A percentile compares a stretch with the other conserved stretches of the same genome.
phyloP scores from a whole-genome alignment of 1,284 basidiomycete species.

The Ceratobasidium papillatum region DNA sequence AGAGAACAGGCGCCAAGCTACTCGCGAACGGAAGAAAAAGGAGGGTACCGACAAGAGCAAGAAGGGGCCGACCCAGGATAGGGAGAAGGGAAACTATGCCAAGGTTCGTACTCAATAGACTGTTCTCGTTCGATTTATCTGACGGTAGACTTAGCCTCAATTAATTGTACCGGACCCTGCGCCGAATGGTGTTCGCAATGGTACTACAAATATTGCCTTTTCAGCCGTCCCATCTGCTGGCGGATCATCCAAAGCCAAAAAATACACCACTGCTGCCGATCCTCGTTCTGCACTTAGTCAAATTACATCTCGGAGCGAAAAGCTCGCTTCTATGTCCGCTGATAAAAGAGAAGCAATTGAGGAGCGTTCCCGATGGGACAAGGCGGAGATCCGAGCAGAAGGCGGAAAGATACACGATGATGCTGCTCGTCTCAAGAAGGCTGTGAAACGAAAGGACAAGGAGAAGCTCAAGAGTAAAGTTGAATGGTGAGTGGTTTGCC shows the following conservation, averaged over 20 bases:
- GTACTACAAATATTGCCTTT: slow-evolving; percentile 26
- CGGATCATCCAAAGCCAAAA: slow-evolving; percentile 58
- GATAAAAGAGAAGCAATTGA: slow-evolving; percentile 80
- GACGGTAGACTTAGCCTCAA: slow-evolving; percentile 11
- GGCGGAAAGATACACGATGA: slow-evolving; percentile 90
- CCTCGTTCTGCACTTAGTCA: slow-evolving; percentile 85
- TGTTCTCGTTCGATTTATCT: not conserved
- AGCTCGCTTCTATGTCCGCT: slow-evolving; percentile 74
- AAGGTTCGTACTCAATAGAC: slow-evolving; percentile 58
- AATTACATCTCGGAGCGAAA: slow-evolving; percentile 75
- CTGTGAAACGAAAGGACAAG: slow-evolving; percentile 88
- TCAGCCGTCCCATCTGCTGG: not conserved
- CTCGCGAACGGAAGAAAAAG: slow-evolving; percentile 76
- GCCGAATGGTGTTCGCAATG: slow-evolving; percentile 13
- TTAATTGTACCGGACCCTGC: slow-evolving; percentile 37
- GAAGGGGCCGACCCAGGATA: slow-evolving; percentile 60
- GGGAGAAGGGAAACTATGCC: slow-evolving; percentile 57
- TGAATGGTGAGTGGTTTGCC: slow-evolving; percentile 69
- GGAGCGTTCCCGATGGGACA: slow-evolving; percentile 85
- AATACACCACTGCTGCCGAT: slow-evolving; percentile 76
- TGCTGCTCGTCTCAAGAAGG: slow-evolving; percentile 83
- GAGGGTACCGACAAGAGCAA: slow-evolving; percentile 65
- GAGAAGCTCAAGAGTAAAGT: slow-evolving; percentile 83
- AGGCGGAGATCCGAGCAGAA: slow-evolving; percentile 82
- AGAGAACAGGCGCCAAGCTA: slow-evolving; percentile 83